These are phyloP conservation scores for Ceriops decandra DNA, from an alignment of 345 rosid species.

Conservation along the genomic window DNA sequence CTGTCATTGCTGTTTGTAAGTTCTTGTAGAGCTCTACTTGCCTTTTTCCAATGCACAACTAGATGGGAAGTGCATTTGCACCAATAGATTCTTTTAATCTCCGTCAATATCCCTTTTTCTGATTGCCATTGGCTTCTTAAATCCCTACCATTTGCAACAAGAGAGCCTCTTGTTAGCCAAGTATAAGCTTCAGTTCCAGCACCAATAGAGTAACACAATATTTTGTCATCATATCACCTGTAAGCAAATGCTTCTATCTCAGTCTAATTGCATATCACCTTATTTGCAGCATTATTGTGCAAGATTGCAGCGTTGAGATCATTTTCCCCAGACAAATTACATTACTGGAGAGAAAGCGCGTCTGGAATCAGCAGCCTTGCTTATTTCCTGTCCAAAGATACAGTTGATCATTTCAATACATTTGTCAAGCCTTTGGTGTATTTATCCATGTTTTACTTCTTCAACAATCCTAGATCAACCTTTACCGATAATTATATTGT, in stretches of 20 bases:
- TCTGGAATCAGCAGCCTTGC: slow-evolving; percentile 82
- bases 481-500: slow-evolving; percentile 66
- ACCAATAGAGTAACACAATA: background rate
- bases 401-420: slow-evolving; percentile 65
- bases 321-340: slow-evolving; percentile 65
- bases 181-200: background rate
- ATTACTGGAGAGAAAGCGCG: slow-evolving; percentile 71
- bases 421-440: slow-evolving; percentile 73
- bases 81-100: background rate
- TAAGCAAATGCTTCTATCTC: background rate
- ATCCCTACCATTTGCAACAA: background rate
- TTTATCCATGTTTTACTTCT: slow-evolving; percentile 87
- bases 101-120: too few relatives aligned
- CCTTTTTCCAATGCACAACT: background rate
- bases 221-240: background rate
- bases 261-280: background rate
- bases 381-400: slow-evolving; percentile 77
- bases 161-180: background rate
- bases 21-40: slow-evolving; percentile 9
- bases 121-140: background rate
- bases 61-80: background rate
- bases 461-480: slow-evolving; percentile 81
- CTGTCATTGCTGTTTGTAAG: slow-evolving; percentile 89
- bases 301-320: slow-evolving; percentile 78
- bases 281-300: slow-evolving; percentile 67